Percentiles rank a stretch among this genome's conserved stretches.
Conservation (phyloP, 306 rosid species). For the Quercus aquifolioides region DNA sequence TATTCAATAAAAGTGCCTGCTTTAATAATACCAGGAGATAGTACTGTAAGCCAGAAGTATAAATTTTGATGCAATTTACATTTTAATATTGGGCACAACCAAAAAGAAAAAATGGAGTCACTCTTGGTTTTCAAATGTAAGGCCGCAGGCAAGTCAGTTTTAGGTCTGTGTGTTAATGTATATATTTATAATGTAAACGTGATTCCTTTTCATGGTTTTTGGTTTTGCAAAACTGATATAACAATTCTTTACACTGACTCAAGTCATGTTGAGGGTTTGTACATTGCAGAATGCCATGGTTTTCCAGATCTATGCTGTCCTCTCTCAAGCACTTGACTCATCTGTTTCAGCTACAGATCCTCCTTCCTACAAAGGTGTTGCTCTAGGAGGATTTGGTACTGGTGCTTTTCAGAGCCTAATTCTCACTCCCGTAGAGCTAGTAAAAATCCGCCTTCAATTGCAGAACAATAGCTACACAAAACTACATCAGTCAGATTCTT, state of each 20-base stretch:
- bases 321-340: conserved; percentile 59
- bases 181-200: background rate
- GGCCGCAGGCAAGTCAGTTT: background rate
- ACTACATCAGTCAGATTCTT: conserved; percentile 15
- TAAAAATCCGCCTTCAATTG: conserved; percentile 73
- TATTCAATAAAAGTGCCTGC: no score
- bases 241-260: background rate
- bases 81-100: no score
- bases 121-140: no score
- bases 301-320: conserved; percentile 71
- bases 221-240: background rate
- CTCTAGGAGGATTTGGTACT: conserved; percentile 64
- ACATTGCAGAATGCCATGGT: conserved; percentile 69
- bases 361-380: conserved; percentile 69
- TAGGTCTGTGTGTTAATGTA: background rate
- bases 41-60: no score
- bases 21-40: no score
- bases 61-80: no score
- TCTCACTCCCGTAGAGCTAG: conserved; percentile 65
- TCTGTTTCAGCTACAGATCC: conserved; percentile 42
- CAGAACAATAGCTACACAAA: conserved; percentile 18
- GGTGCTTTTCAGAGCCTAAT: conserved; percentile 71
- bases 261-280: background rate
- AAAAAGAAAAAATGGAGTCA: background rate
- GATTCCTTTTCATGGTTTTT: background rate